Evolutionary conservation across 176 grass and related monocot genomes (phyloP), one percentile per base, ranked within the genome.

Genomic region (Aegilops speltoides): DNA sequence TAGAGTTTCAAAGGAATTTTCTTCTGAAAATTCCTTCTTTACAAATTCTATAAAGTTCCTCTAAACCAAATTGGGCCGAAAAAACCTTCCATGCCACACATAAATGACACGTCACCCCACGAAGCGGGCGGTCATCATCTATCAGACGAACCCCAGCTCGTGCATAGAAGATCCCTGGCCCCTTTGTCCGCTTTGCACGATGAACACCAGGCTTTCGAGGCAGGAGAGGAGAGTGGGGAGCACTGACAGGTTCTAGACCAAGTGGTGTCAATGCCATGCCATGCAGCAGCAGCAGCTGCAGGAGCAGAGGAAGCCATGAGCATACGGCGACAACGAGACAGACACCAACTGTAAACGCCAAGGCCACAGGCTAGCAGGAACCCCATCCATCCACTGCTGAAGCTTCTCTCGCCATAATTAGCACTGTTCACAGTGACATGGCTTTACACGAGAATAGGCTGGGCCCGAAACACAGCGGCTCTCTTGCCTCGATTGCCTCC

Each of bases 201-300:
- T 87, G 85, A 91, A 80, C 85, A 69, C 26, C 36, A 17, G 56
- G 14, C 75, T 83, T 79, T 83, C 50, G 20, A 74, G 56, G 73
- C 22, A 31, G 70, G 16, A 6, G 34, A 71, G 71, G 11, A 3
- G 29, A 23, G 50, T 54, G 16, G 50, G 29, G 85, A 79, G 68
- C 89, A 36, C 76, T 84, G 89, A 84, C 81, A 87, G 68, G 68
- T 87, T 87, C 46, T 91, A 84, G 85, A 87, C 81, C 89, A 78
- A 86, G 75, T 43, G 56, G 80, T 37, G 85, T 48, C 85, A 46
- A 48, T 61, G 88, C 48, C 77, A 76, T 81, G 68, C 68, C 81
- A 83, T 59, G 88, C 79, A 85, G 75, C 28, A 7, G 71, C 73
- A 7, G 76, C 10, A 11, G 75, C 43, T 10, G 19, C 15, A 15